Base-by-base conservation (phyloP, 2,329 filamentous ascomycete species). In the Lizonia empirigonia region DNA sequence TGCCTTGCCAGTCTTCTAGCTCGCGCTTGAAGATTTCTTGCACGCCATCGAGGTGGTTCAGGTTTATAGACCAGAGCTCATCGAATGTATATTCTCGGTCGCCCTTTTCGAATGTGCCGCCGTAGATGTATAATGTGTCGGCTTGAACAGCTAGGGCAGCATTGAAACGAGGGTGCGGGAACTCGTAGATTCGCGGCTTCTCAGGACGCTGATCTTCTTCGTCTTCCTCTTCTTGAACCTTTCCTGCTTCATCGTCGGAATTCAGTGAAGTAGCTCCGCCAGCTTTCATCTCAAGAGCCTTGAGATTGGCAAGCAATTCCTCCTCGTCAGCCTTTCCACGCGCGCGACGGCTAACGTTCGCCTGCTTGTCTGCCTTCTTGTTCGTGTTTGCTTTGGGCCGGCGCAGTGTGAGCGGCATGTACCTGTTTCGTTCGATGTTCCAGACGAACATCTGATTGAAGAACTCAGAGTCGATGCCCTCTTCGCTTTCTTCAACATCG, bases 391-490 rank as follows among this genome's bases (percentile, higher is more conserved):
- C 78, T 20, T 91, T 85, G 2, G 90, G 84, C 62, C 91, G 90
- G 44, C 92, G 82, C 36, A 97, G 78, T 8, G 79, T 78, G 35
- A 97, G 79, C 2, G 89, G 90, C 78, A 97, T 97, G 77, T 96
- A 97, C 7, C 94, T 83, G 70, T 99, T 99, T 52, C 93, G 85
- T 66, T 97, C 94, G 56, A 96, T 86, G 68, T 96, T 97, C 90
- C 92, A 97, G 5, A 92, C 89, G 66, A 89, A 95, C 19, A 97
- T 76, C 48, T 87, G 84, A 64, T 97, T 93, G 78, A 97, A 99
- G 75, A 99, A 99, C 71, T 97, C 92, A 68, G 90, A 96, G 46
- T 99, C 93, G 60, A 99, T 96, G 3, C 90, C 91, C 72, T 99
- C 94, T 70, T 96, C 92, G 58, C 85, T 93, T 69, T 92, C 84